These are phyloP conservation scores for Phytophthora citrophthora DNA, from an alignment of 352 stramenopile species.

Conservation along the genomic window DNA sequence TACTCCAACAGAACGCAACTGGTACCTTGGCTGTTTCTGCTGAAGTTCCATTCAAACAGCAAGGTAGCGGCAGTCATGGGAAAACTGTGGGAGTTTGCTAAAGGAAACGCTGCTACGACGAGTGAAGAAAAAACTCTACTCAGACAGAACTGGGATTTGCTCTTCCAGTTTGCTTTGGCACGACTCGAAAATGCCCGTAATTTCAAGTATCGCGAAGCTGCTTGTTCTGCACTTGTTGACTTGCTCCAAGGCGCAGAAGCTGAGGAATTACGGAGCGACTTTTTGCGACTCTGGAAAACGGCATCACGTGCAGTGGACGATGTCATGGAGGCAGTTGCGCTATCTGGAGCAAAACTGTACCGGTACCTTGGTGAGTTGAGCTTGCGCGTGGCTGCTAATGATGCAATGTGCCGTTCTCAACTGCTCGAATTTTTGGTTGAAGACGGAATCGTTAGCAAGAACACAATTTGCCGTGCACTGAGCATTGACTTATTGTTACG, in stretches of 20 bases:
- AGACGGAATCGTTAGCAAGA: conserved; percentile 76
- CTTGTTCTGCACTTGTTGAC: conserved; percentile 66
- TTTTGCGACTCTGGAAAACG: conserved; percentile 70
- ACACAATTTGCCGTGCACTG: conserved; percentile 65
- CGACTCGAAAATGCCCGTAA: conserved; percentile 72
- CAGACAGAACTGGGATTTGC: conserved; percentile 53
- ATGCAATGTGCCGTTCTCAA: conserved; percentile 53
- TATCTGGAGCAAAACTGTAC: conserved; percentile 78
- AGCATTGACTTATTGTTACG: conserved; percentile 79
- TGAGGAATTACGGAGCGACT: conserved; percentile 50
- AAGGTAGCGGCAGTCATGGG: conserved; percentile 71
- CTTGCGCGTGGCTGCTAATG: conserved; percentile 62
- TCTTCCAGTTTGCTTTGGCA: conserved; percentile 66
- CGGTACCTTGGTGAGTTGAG: conserved; percentile 75
- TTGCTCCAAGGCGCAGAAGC: conserved; percentile 65
- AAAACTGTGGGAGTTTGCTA: conserved; percentile 74
- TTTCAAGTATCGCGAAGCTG: conserved; percentile 85
- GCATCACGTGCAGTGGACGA: conserved; percentile 79
- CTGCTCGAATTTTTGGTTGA: conserved; percentile 72
- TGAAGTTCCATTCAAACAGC: conserved; percentile 78
- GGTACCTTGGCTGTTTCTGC: conserved; percentile 74
- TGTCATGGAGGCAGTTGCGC: conserved; percentile 70
- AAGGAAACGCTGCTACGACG: conserved; percentile 39
- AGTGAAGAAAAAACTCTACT: conserved; percentile 58
- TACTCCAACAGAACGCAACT: conserved; percentile 65